These are phyloP conservation scores for Komagataella ulmi DNA, from an alignment of 805 yeast genomes.

Conservation along the genomic window DNA sequence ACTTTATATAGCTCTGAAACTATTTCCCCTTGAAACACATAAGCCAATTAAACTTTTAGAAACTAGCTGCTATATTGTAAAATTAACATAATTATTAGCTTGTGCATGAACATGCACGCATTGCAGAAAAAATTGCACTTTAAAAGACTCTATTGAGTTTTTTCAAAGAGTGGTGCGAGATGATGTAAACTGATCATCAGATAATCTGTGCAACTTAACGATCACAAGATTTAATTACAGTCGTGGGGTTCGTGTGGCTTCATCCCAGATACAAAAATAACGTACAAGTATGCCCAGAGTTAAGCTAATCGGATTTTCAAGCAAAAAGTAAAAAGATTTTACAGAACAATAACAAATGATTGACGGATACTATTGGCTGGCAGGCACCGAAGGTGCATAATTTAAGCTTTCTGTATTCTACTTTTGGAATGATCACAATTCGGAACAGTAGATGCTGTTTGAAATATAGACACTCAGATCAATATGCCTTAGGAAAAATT, in stretches of 20 bases:
- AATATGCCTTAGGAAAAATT: too few species aligned
- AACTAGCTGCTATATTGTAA: background rate
- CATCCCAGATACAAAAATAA: too few species aligned
- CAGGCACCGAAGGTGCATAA: background rate
- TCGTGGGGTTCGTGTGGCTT: too few species aligned
- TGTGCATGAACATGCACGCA: background rate
- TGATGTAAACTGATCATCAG: background rate
- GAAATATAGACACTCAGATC: background rate
- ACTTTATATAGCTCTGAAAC: background rate
- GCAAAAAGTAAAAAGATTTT: too few species aligned
- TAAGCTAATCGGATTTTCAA: too few species aligned
- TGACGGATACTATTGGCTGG: background rate
- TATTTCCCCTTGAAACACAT: background rate
- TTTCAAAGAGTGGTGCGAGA: background rate
- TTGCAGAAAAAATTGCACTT: background rate
- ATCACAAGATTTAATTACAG: too few species aligned
- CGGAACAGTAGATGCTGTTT: background rate
- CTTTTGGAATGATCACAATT: background rate
- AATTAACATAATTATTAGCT: background rate
- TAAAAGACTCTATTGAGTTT: too few species aligned
- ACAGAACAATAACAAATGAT: background rate
- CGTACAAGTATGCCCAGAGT: too few species aligned
- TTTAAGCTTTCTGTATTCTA: background rate
- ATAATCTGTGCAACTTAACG: background rate
- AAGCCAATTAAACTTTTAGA: background rate